Percentiles rank a stretch among this genome's conserved stretches.
phyloP scores from a whole-genome alignment of 129 eudicot genomes.

The Saposhnikovia divaricata region DNA sequence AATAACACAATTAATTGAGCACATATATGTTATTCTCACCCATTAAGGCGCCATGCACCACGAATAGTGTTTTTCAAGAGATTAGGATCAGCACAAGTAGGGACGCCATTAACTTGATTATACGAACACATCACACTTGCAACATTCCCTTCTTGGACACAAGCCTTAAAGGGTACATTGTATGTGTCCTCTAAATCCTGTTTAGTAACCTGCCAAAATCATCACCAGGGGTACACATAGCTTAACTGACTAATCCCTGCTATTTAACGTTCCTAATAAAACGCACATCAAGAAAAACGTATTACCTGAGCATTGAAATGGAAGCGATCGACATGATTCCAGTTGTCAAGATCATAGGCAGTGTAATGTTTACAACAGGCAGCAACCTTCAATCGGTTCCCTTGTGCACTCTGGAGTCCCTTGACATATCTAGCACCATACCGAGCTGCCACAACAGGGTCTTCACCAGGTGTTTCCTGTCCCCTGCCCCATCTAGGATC shows the following conservation, averaged over 20 bases:
- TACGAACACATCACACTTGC: conserved; percentile 99
- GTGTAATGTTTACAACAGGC: conserved; percentile 97
- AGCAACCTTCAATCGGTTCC: conserved; percentile 63
- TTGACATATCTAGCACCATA: conserved; percentile 73
- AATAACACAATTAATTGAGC: not conserved
- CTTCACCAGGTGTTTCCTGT: conserved; percentile 98
- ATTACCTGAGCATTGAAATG: conserved; percentile 90
- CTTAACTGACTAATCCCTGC: not conserved
- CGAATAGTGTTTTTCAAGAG: conserved; percentile 76
- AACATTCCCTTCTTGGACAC: conserved; percentile 87
- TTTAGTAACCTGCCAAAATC: conserved; percentile 52
- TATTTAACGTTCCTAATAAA: not conserved
- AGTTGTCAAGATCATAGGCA: conserved; percentile 83
- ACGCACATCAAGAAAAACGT: not conserved
- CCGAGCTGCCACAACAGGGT: conserved; percentile 57
- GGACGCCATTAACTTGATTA: conserved; percentile 92
- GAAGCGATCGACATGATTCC: conserved; percentile 83
- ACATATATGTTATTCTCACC: conserved; percentile 25
- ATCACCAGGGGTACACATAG: not conserved
- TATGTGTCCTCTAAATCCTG: conserved; percentile 95
- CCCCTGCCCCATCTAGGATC: conserved; percentile 99
- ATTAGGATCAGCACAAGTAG: conserved; percentile 80
- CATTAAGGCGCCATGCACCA: conserved; percentile 78
- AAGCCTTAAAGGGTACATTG: conserved; percentile 84
- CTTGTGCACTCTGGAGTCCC: conserved; percentile 70